phyloP scores from a whole-genome alignment of 306 rosid genomes.

The Inga leiocalycina region DNA sequence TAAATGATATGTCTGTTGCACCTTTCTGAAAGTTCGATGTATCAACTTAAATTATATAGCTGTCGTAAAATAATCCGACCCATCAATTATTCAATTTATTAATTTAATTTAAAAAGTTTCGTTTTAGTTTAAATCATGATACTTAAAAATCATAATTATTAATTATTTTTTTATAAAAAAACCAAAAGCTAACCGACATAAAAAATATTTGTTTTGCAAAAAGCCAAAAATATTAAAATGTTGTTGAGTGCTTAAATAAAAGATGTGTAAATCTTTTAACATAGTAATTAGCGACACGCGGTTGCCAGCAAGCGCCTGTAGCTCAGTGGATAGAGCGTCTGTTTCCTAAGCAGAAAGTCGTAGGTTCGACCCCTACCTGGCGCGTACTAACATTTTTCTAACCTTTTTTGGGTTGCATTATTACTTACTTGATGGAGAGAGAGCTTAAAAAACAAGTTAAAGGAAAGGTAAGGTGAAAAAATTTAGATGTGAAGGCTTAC shows the following conservation, averaged over 20 bases:
- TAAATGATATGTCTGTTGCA: neutral
- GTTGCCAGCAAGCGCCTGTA: slow-evolving; percentile 42
- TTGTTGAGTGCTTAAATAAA: neutral
- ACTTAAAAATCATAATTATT: neutral
- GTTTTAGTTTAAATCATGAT: neutral
- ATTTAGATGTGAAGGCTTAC: slow-evolving; percentile 35
- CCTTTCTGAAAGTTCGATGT: slow-evolving; percentile 1
- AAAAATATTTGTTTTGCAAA: too few species aligned
- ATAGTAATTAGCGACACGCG: too few species aligned
- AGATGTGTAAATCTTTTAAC: too few species aligned
- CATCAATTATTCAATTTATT: neutral
- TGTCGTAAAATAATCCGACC: slow-evolving; percentile 6
- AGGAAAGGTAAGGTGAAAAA: neutral
- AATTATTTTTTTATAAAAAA: neutral
- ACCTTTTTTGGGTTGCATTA: neutral
- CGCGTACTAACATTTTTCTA: neutral
- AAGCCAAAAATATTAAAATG: too few species aligned
- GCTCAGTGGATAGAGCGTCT: slow-evolving; percentile 82
- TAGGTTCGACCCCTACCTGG: slow-evolving; percentile 67
- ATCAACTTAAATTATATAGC: neutral
- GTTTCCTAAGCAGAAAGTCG: slow-evolving; percentile 81
- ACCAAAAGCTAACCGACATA: neutral
- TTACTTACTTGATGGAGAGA: neutral
- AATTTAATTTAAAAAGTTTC: neutral
- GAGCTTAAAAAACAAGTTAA: neutral